phyloP scores from a whole-genome alignment of 768 basidiomycete species.

The Leccinum arenicola region DNA sequence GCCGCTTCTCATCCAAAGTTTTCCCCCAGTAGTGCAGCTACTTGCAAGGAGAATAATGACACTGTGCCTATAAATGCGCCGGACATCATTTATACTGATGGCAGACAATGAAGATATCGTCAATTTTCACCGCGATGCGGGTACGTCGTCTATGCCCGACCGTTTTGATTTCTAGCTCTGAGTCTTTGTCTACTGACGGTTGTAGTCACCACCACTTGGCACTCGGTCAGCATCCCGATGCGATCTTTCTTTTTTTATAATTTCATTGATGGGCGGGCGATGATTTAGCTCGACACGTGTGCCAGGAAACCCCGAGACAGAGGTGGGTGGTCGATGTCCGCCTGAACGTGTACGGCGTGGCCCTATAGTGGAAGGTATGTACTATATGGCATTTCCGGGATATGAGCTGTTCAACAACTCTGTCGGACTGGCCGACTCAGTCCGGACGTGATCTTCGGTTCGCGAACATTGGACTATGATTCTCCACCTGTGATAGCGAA shows the following conservation, averaged over 20 bases:
- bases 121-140: background rate
- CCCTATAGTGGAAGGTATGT: too few species aligned
- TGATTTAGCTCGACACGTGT: constrained; percentile 42
- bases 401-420: too few species aligned
- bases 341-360: constrained; percentile 16
- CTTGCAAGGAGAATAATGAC: constrained; percentile 11
- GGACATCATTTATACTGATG: background rate
- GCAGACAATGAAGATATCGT: background rate
- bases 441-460: too few species aligned
- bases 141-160: background rate
- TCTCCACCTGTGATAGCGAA: too few species aligned
- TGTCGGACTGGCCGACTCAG: too few species aligned
- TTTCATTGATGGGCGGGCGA: background rate
- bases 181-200: background rate
- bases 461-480: too few species aligned
- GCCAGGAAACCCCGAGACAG: constrained; percentile 49
- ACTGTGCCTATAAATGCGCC: constrained; percentile 16
- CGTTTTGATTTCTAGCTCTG: background rate
- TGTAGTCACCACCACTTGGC: background rate
- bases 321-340: constrained; percentile 11
- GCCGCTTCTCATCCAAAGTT: constrained; percentile 28
- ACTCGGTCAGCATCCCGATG: background rate
- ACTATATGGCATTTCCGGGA: too few species aligned
- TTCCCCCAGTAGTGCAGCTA: constrained; percentile 25
- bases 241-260: too few species aligned